These are phyloP conservation scores for Ustanciosporium gigantosporum DNA, from an alignment of 1,284 basidiomycete genomes.

Conservation along the genomic window DNA sequence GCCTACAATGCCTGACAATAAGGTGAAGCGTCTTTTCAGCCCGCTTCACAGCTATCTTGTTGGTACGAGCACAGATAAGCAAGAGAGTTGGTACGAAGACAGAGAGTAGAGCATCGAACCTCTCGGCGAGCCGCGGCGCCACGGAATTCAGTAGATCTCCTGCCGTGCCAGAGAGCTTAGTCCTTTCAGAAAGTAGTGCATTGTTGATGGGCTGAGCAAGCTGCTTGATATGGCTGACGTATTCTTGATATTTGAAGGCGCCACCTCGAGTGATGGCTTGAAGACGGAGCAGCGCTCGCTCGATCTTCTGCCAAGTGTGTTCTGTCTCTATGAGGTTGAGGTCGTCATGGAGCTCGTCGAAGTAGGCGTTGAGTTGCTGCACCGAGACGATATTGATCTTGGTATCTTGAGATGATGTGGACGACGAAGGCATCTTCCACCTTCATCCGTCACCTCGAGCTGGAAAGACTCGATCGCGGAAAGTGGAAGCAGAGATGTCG, in stretches of 20 bases:
- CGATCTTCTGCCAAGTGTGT: constrained; percentile 53
- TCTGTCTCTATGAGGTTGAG: constrained; percentile 43
- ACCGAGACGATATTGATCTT: constrained; percentile 11
- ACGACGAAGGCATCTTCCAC: background rate
- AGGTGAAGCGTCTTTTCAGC: constrained; percentile 63
- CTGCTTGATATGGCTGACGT: constrained; percentile 31
- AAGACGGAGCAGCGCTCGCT: constrained; percentile 35
- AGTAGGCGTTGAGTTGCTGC: constrained; percentile 10
- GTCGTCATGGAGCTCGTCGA: constrained; percentile 11
- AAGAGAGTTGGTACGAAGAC: constrained; percentile 64
- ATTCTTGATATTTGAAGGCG: constrained; percentile 43
- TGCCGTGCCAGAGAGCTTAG: constrained; percentile 63
- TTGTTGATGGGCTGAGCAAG: constrained; percentile 28
- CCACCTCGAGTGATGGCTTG: constrained; percentile 51
- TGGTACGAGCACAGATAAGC: constrained; percentile 63
- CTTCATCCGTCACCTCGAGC: no score
- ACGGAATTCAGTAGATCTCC: constrained; percentile 64
- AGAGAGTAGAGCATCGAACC: constrained; percentile 62
- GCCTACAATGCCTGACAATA: constrained; percentile 63
- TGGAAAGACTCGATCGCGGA: no score
- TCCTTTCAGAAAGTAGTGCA: constrained; percentile 64
- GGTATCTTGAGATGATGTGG: constrained; percentile 6
- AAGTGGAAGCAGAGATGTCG: no score
- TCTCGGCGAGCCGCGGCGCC: constrained; percentile 62
- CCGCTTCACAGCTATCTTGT: constrained; percentile 64